Base-by-base conservation (phyloP, 139 green algal genomes). In the Spirogloea muscicola region DNA sequence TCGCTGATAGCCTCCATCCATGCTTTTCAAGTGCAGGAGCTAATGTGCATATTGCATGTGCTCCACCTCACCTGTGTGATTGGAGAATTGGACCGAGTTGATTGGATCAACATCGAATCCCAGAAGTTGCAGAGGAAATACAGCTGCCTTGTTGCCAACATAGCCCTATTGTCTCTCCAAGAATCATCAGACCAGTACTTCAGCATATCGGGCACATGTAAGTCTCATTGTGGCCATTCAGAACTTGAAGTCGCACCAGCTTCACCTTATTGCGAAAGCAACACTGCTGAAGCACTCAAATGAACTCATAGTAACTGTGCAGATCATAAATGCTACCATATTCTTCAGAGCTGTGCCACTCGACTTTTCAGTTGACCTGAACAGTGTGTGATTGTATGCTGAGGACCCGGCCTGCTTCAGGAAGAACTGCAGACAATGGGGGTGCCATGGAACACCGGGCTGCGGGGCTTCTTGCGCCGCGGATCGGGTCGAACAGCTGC, bases 81-180 rank as follows among this genome's bases (percentile, higher is more conserved):
- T 96, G 58, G 72, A 87, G 76, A 97, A 91, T 79, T 94, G 87
- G 52, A 96, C 91, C 18, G 86, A 91, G 64, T 90, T 88, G 36
- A 96, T 83, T 3, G 88, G 67, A 71, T 96, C 90, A 0, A 96
- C 90, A 6, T 98, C 94, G 29, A 96, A 90, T 0, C 91, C 91
- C 9, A 94, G 86, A 13, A 96, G 72, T 74, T 98, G 92, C 21
- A 98, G 76, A 0, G 91, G 88, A 29, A 98, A 90, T 1, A 96
- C 86, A 0, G 93, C 91, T 21, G 81, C 89, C 63, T 95, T 85
- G 49, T 85, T 86, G 25, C 79, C 90, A n/a, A 96, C 92, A 66
- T 94, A 93, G 1, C 92, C 92, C 48, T 91, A 87, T 0, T 96
- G 25, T 55, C 46, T n/a, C n/a, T n/a, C n/a, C n/a, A n/a, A n/a